phyloP scores from a whole-genome alignment of 805 yeast genomes.

The Kregervanrija fluxuum region DNA sequence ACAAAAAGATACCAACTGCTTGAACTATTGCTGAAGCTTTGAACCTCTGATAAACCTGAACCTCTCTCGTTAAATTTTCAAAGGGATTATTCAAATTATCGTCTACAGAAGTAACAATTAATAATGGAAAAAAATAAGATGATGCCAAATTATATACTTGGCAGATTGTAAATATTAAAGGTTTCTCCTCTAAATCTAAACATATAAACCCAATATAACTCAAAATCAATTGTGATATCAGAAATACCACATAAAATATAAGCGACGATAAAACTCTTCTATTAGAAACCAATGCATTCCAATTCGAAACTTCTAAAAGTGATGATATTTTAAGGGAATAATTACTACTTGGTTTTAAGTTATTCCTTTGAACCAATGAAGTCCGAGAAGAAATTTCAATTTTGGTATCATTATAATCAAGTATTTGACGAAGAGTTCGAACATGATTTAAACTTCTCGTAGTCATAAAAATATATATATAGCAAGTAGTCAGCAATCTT shows the following conservation, averaged over 20 bases:
- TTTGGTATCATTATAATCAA: conserved; percentile 6
- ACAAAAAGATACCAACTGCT: conserved; percentile 13
- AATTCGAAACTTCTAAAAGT: conserved; percentile 13
- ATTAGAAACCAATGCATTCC: conserved; percentile 22
- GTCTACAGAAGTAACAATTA: conserved; percentile 17
- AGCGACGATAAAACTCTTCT: conserved; percentile 15
- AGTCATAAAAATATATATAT: conserved; percentile 5
- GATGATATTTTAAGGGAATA: conserved; percentile 3
- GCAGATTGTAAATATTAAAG: conserved; percentile 17
- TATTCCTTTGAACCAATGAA: background rate
- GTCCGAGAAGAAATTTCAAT: too few species aligned
- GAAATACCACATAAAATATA: conserved; percentile 15
- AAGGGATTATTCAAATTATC: conserved; percentile 21
- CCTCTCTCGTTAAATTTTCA: conserved; percentile 17
- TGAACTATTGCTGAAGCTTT: conserved; percentile 15
- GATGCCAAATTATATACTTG: conserved; percentile 19
- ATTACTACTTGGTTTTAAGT: background rate
- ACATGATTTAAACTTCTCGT: conserved; percentile 4
- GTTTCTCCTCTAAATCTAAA: conserved; percentile 20
- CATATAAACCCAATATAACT: conserved; percentile 23
- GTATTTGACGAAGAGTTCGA: conserved; percentile 7
- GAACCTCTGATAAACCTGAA: conserved; percentile 17
- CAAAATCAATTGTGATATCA: conserved; percentile 20
- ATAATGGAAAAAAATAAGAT: conserved; percentile 22
- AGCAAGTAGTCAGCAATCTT: background rate